Evolutionary conservation across 352 stramenopile species (phyloP), one percentile per base, ranked within the genome.

Genomic region (Thraustotheca clavata): DNA sequence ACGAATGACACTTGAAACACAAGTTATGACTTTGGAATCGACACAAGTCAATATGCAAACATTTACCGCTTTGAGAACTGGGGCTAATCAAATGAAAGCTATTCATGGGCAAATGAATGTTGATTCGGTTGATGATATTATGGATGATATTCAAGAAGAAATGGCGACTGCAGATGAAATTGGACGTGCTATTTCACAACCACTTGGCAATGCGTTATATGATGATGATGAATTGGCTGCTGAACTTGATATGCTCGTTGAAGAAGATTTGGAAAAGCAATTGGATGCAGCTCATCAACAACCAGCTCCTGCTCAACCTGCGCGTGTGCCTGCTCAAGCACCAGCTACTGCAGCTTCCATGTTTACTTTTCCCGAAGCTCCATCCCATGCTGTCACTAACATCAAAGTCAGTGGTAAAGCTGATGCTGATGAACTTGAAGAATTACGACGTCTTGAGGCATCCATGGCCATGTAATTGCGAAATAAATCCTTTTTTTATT

Each of bases 81-180:
- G 93, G 32, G 93, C 87, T 14, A 85, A 89, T 46, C 92, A 96
- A 67, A 98, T 99, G 93, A 91, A 96, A 70, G 78, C 87, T n/a
- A 97, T 98, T 61, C 87, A 96, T 67, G 88, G 87, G 26, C 80
- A 98, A 62, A 94, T 98, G 67, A 95, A 96, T 70, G 92, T 98
- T 40, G 96, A 99, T 72, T 94, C 91, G 66, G 96, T 99, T 47
- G 95, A 98, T 74, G 96, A 98, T 67, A 91, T 98, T 59, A 98
- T 99, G 94, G 96, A 98, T 76, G 90, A 98, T 65, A 97, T 98
- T 71, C 93, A 97, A 74, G 94, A 98, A 71, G 91, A 98, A 71
- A 98, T 98, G 94, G 91, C 96, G 46, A 88, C 89, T 54, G 92
- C 91, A 2, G 83, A 98, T 67, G 92, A 98, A 76, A 98, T 98